These are phyloP conservation scores for Helicocarpus griseus DNA, from an alignment of 2,329 filamentous ascomycete species.

Conservation along the genomic window DNA sequence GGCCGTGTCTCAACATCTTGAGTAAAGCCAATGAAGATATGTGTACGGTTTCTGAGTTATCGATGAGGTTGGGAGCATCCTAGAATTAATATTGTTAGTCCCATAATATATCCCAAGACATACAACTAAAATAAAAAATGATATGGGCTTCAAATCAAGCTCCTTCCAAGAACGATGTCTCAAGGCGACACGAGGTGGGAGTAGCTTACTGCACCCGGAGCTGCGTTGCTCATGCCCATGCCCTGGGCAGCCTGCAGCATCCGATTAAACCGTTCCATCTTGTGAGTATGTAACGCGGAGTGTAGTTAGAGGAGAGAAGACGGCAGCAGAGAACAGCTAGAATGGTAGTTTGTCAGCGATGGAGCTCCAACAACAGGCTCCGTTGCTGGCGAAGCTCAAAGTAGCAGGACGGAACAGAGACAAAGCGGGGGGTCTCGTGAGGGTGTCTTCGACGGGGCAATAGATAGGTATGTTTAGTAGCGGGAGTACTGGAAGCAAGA, in stretches of 20 bases:
- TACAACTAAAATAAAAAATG: no score
- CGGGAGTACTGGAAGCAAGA: neutral
- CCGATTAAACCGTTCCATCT: slow-evolving; percentile 85
- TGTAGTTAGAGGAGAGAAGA: neutral
- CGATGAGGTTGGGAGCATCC: slow-evolving; percentile 87
- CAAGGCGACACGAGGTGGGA: slow-evolving; percentile 1
- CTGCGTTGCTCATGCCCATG: slow-evolving; percentile 38
- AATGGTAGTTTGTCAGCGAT: neutral
- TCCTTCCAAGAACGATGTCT: no score
- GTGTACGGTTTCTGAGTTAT: slow-evolving; percentile 98
- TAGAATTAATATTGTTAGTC: slow-evolving; percentile 27
- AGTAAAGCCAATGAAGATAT: slow-evolving; percentile 94
- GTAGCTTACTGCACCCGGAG: slow-evolving; percentile 30
- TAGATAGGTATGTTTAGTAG: neutral
- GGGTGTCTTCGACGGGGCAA: neutral
- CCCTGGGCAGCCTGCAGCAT: slow-evolving; percentile 68
- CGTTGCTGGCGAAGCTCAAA: neutral
- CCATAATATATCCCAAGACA: no score
- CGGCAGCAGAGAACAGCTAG: no score
- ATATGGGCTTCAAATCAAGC: no score
- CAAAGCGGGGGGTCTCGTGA: neutral
- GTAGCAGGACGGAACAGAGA: neutral
- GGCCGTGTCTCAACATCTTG: slow-evolving; percentile 97
- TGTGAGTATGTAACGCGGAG: slow-evolving; percentile 14
- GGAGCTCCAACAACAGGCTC: neutral